Evolutionary conservation across 148 eudicot species (phyloP).

Genomic region (Rhododendron ferrugineum): DNA sequence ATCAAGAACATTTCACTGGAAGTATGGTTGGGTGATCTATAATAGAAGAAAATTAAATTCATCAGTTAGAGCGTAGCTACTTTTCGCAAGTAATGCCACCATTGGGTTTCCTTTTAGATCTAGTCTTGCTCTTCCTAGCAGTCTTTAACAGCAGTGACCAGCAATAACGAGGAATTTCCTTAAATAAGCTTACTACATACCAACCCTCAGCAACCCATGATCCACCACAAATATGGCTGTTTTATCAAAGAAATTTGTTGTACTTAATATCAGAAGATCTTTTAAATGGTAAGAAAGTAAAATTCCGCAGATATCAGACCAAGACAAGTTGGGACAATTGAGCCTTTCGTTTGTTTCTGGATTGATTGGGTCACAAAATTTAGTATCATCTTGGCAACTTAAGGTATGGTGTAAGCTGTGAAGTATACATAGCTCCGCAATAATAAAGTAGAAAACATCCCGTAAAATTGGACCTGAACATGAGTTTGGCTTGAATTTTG

Average conservation of each 20-base stretch:
- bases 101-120: neutral
- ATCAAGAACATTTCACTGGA: neutral
- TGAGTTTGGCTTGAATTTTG: neutral
- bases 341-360: neutral
- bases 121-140: neutral
- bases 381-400: neutral
- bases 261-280: neutral
- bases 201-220: neutral
- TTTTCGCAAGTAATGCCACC: neutral
- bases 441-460: neutral
- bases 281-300: neutral
- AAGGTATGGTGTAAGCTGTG: neutral
- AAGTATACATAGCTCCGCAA: neutral
- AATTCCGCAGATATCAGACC: too few species aligned
- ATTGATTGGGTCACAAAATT: neutral
- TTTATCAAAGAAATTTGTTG: neutral
- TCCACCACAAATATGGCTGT: neutral
- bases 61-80: neutral
- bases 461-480: neutral
- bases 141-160: neutral
- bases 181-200: neutral
- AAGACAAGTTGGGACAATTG: neutral
- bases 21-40: neutral
- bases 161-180: neutral
- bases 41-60: neutral